A percentile compares a stretch with the other conserved stretches of the same genome.
phyloP scores from a whole-genome alignment of 805 yeast genomes.

The Tetrapisispora iriomotensis region DNA sequence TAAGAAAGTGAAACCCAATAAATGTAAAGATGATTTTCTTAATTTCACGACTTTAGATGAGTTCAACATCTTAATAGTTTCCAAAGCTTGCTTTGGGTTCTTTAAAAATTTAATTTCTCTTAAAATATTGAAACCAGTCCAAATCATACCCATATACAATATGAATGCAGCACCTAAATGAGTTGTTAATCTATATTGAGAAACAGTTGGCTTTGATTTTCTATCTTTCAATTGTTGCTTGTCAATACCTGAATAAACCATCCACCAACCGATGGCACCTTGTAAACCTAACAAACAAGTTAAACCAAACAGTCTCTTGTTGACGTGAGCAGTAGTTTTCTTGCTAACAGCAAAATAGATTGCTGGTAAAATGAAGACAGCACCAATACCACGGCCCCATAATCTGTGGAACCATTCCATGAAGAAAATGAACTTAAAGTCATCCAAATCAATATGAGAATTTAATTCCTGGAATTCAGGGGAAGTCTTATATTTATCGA shows the following conservation, averaged over 20 bases:
- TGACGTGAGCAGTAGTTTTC: slow-evolving; percentile 57
- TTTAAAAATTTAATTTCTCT: slow-evolving; percentile 62
- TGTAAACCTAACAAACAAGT: slow-evolving; percentile 78
- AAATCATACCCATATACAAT: slow-evolving; percentile 78
- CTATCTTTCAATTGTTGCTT: slow-evolving; percentile 67
- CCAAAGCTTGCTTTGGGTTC: slow-evolving; percentile 49
- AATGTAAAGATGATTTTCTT: slow-evolving; percentile 43
- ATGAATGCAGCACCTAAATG: slow-evolving; percentile 90
- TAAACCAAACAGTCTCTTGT: slow-evolving; percentile 58
- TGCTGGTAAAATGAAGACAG: slow-evolving; percentile 76
- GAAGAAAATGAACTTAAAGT: slow-evolving; percentile 85
- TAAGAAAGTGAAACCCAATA: slow-evolving; percentile 62
- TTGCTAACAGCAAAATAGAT: slow-evolving; percentile 62
- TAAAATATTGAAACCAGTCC: slow-evolving; percentile 79
- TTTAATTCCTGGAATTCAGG: slow-evolving; percentile 90
- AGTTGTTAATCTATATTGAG: slow-evolving; percentile 87
- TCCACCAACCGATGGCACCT: slow-evolving; percentile 99
- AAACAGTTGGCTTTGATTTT: slow-evolving; percentile 91
- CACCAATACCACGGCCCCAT: slow-evolving; percentile 86
- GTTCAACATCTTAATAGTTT: slow-evolving; percentile 47
- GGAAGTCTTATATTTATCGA: slow-evolving; percentile 65
- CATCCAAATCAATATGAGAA: slow-evolving; percentile 73
- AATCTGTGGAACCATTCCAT: slow-evolving; percentile 98
- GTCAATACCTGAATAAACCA: slow-evolving; percentile 93
- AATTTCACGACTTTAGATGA: slow-evolving; percentile 50